Percentiles rank a stretch among this genome's conserved stretches.
Evolutionary conservation across 441 rosid species (phyloP).

Genomic region (Erodium moschatum): DNA sequence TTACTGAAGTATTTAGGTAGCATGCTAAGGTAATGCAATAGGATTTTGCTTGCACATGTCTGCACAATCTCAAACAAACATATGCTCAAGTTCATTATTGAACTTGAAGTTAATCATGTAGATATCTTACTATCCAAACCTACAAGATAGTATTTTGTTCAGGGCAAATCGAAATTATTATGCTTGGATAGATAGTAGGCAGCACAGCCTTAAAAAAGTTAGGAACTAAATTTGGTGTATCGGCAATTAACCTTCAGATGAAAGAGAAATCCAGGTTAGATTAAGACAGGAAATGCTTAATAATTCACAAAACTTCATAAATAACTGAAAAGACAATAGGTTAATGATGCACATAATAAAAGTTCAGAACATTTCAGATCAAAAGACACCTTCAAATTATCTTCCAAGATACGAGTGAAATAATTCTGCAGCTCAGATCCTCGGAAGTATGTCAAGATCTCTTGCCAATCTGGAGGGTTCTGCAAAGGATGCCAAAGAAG

Average conservation of each 20-base stretch:
- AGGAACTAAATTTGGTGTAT: too few species aligned
- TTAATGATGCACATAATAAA: not conserved
- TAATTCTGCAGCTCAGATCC: constrained; percentile 96
- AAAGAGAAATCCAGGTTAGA: too few species aligned
- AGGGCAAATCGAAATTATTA: too few species aligned
- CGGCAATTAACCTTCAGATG: too few species aligned
- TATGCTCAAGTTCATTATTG: not conserved
- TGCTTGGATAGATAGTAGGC: too few species aligned
- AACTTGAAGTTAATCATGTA: not conserved
- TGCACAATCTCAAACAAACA: not conserved
- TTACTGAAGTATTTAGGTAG: not conserved
- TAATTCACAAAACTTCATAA: not conserved
- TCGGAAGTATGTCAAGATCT: constrained; percentile 84
- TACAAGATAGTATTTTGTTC: not conserved
- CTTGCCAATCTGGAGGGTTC: constrained; percentile 99
- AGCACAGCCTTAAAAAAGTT: too few species aligned
- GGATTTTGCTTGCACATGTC: not conserved
- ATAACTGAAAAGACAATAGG: not conserved
- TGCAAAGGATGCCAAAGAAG: constrained; percentile 28
- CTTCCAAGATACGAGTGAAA: constrained; percentile 88
- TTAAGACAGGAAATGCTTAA: too few species aligned
- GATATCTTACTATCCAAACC: not conserved
- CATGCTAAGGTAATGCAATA: not conserved
- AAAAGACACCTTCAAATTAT: constrained; percentile 67
- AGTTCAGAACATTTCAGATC: not conserved